phyloP scores from a whole-genome alignment of 148 eudicot species.

The Cornus suecica region DNA sequence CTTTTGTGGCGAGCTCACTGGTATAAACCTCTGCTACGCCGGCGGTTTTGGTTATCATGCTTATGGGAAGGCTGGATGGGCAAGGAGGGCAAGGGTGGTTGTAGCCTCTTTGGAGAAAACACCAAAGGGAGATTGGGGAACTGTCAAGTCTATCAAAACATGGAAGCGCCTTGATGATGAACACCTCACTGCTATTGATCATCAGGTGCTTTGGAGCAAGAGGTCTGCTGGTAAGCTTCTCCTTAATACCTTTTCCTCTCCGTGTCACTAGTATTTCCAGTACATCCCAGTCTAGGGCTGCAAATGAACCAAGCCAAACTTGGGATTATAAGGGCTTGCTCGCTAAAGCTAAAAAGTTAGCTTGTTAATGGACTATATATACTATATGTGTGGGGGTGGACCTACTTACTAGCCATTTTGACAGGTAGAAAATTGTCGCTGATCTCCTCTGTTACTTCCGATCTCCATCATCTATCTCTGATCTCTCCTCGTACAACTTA shows the following conservation, averaged over 20 bases:
- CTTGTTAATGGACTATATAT: too few species aligned
- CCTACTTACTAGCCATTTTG: too few species aligned
- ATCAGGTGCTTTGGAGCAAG: slow-evolving; percentile 74
- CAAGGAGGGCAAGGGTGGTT: slow-evolving; percentile 85
- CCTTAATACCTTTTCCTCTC: neutral
- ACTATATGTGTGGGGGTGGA: too few species aligned
- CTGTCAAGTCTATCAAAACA: slow-evolving; percentile 70
- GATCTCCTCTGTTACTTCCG: too few species aligned
- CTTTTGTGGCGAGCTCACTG: slow-evolving; percentile 70
- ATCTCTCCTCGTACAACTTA: too few species aligned
- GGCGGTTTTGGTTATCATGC: slow-evolving; percentile 99
- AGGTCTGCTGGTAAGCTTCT: slow-evolving; percentile 38
- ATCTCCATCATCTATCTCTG: too few species aligned
- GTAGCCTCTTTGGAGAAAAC: slow-evolving; percentile 60
- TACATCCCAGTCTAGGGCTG: neutral
- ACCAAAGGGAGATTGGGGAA: slow-evolving; percentile 60
- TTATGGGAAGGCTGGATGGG: slow-evolving; percentile 93
- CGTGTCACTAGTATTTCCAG: neutral
- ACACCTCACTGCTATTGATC: slow-evolving; percentile 56
- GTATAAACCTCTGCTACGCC: slow-evolving; percentile 79
- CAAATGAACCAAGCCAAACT: too few species aligned
- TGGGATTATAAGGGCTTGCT: too few species aligned
- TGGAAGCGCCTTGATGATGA: slow-evolving; percentile 87
- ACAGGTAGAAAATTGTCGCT: too few species aligned
- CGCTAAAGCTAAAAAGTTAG: too few species aligned